Evolutionary conservation across 129 eudicot genomes (phyloP).

Genomic region (Cynara cardunculus): DNA sequence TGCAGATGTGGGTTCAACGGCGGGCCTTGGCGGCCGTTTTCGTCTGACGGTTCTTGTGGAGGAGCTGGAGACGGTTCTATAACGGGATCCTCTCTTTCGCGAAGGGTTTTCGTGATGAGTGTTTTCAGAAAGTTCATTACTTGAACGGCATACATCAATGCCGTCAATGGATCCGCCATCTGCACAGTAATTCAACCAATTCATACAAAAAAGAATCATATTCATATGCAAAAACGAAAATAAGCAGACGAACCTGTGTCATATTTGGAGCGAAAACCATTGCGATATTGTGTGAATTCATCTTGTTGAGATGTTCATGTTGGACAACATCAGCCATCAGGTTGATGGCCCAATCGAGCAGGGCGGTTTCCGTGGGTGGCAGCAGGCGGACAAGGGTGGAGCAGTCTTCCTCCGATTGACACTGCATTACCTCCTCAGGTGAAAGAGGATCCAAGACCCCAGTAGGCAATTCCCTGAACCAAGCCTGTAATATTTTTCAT

Average conservation of each 20-base stretch:
- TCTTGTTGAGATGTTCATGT: slow-evolving; percentile 73
- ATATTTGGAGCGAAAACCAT: slow-evolving; percentile 97
- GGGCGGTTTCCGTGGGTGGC: slow-evolving; percentile 77
- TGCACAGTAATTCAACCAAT: slow-evolving; percentile 25
- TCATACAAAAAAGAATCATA: background rate
- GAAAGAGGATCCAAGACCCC: slow-evolving; percentile 81
- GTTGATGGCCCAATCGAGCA: slow-evolving; percentile 92
- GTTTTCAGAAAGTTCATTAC: slow-evolving; percentile 94
- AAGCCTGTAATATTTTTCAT: slow-evolving; percentile 49
- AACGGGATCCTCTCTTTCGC: slow-evolving; percentile 51
- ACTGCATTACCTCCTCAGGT: slow-evolving; percentile 81
- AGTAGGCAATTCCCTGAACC: slow-evolving; percentile 91
- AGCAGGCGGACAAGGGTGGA: slow-evolving; percentile 63
- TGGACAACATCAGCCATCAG: slow-evolving; percentile 94
- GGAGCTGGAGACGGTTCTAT: slow-evolving; percentile 38
- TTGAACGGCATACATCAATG: slow-evolving; percentile 88
- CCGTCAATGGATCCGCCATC: slow-evolving; percentile 62
- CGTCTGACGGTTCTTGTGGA: slow-evolving; percentile 44
- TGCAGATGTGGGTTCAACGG: slow-evolving; percentile 24
- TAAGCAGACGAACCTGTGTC: slow-evolving; percentile 58
- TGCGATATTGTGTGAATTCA: slow-evolving; percentile 86
- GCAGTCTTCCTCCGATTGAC: slow-evolving; percentile 80
- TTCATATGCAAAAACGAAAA: background rate
- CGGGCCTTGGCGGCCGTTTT: slow-evolving; percentile 55
- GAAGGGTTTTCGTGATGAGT: slow-evolving; percentile 58